These are phyloP conservation scores for Cercospora sp. DNA, from an alignment of 2,329 filamentous ascomycete species.

Conservation along the genomic window DNA sequence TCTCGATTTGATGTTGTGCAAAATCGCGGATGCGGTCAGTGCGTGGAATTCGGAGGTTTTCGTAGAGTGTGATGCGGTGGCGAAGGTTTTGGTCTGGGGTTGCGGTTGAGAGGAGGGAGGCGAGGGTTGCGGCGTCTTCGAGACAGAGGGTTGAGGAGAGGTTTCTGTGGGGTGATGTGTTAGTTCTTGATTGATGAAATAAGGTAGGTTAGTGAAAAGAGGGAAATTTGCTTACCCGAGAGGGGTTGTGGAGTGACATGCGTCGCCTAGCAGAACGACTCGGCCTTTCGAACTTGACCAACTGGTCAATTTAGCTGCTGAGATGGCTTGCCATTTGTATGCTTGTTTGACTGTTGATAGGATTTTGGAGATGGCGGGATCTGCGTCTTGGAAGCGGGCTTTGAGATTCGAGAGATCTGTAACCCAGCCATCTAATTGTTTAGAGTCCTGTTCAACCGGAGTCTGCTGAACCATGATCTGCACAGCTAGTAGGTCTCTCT, in stretches of 20 bases:
- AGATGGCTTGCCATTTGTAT: slow-evolving; percentile 16
- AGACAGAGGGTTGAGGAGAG: slow-evolving; percentile 14
- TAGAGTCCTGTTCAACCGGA: not conserved
- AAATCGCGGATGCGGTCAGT: slow-evolving; percentile 8
- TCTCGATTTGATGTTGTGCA: slow-evolving; percentile 3
- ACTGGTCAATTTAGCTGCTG: not conserved
- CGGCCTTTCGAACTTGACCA: slow-evolving; percentile 14
- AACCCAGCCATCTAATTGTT: not conserved
- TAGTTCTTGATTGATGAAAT: not conserved
- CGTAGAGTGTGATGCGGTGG: slow-evolving; percentile 5
- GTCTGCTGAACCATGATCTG: slow-evolving; percentile 18
- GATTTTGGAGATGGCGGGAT: slow-evolving; percentile 10
- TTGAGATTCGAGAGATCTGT: slow-evolving; percentile 1
- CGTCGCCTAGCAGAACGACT: slow-evolving; percentile 18
- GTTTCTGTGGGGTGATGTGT: not conserved
- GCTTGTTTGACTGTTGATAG: slow-evolving; percentile 4
- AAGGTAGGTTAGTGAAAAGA: not conserved
- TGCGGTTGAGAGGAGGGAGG: slow-evolving; percentile 6
- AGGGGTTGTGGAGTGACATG: slow-evolving; percentile 12
- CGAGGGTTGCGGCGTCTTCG: slow-evolving; percentile 19
- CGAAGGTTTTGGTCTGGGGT: not conserved
- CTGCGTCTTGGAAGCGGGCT: slow-evolving; percentile 8
- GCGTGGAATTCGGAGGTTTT: slow-evolving; percentile 15
- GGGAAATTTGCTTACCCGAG: not conserved
- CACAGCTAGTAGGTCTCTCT: slow-evolving; percentile 7